Conservation (phyloP, 257 asterid genomes). For the Ligustrum vulgare region DNA sequence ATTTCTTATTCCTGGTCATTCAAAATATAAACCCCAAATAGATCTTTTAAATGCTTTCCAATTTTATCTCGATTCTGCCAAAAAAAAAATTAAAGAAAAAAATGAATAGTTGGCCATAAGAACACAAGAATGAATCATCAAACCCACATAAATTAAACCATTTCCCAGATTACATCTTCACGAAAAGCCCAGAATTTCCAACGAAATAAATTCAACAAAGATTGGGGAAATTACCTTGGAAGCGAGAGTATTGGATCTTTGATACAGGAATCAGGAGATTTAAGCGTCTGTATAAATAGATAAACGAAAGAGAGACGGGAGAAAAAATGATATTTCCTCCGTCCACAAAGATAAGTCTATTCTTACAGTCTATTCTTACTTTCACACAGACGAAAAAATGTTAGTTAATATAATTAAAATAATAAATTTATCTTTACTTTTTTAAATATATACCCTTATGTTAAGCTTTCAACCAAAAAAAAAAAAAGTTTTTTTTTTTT, state of each 20-base stretch:
- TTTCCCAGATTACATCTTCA: neutral
- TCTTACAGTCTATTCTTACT: no score
- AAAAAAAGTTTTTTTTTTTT: no score
- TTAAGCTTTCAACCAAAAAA: no score
- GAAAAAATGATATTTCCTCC: no score
- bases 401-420: no score
- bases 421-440: no score
- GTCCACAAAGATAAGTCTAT: no score
- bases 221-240: slow-evolving; percentile 4
- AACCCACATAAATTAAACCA: neutral
- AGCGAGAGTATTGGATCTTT: neutral
- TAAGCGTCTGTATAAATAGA: neutral
- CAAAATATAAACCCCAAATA: neutral
- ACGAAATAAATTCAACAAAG: neutral
- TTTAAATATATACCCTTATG: no score
- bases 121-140: neutral
- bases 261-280: neutral
- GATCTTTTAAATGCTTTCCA: neutral
- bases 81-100: neutral
- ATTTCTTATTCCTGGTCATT: neutral
- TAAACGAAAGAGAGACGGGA: neutral
- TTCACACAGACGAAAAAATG: no score
- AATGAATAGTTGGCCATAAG: no score
- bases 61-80: neutral
- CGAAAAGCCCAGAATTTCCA: neutral